Base-by-base conservation (phyloP, 2,329 filamentous ascomycete species). In the Phaeosphaeria sp. region DNA sequence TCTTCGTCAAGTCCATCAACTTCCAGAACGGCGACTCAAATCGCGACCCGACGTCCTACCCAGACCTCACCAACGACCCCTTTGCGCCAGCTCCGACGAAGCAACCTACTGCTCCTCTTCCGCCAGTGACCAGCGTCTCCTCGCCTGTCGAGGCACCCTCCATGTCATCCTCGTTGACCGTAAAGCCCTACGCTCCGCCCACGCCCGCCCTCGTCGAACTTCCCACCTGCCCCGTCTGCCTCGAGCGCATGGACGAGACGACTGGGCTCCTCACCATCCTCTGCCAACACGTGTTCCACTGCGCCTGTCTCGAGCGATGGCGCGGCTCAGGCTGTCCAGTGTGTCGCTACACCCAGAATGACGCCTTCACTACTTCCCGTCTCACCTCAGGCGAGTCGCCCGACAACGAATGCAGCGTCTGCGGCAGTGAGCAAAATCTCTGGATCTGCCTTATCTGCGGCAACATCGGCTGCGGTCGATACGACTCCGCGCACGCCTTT, bases 191-290 rank as follows among this genome's bases (percentile, higher is more conserved):
- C n/a, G 86, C 88, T 13, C 88, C 88, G n/a, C 87, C 87, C 1
- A 97, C 94, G 0, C 91, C 93, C 1, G 90, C 91, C 49, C 83
- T 98, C 1, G 85, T 97, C 53, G 95, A 99, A 78, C 82, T 99
- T 13, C 95, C 95, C 1, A 98, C 95, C 1, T 99, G 95, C 64
- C 93, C 95, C 0, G 95, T 99, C 9, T 99, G 95, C 66, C 84
- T 99, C 5, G 95, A 99, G 76, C 89, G 94, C 48, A 99, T 99
- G 95, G 95, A 99, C 71, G 94, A 98, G 75, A 97, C 93, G 0
- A 96, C 93, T 0, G 95, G 95, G 0, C 83, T 99, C 2, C 87
- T 99, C 73, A 99, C 95, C 0, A 98, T 98, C 42, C 89, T 96
- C 27, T 99, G 95, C 74, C 94, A 98, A 71, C 95, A 99, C 71